Evolutionary conservation across 2,329 filamentous ascomycete species (phyloP).

Genomic region (Xylaria sp.): DNA sequence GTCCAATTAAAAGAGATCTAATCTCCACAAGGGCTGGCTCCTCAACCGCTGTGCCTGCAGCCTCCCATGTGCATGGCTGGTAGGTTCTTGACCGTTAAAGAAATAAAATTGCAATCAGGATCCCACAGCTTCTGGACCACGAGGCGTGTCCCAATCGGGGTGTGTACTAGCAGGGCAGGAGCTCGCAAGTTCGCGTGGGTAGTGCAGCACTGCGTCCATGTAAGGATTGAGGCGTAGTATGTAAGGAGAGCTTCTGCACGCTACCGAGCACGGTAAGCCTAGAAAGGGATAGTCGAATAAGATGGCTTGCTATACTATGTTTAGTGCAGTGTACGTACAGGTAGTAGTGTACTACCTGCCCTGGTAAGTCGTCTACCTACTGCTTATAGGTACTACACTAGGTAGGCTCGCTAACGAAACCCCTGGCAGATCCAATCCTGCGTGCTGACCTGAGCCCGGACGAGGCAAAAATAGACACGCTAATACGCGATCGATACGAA

Average conservation of each 20-base stretch:
- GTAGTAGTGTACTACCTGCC: too few relatives aligned
- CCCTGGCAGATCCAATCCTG: conserved; percentile 15
- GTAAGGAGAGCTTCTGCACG: background rate
- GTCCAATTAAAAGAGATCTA: conserved; percentile 21
- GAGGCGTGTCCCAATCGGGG: background rate
- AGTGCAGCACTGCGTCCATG: too few relatives aligned
- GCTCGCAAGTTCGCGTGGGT: conserved; percentile 20
- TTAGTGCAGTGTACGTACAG: too few relatives aligned
- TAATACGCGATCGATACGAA: conserved; percentile 31
- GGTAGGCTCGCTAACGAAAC: too few relatives aligned
- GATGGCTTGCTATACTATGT: too few relatives aligned
- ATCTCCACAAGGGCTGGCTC: conserved; percentile 15
- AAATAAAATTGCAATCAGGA: conserved; percentile 29
- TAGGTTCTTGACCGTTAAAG: background rate
- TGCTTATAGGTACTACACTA: too few relatives aligned
- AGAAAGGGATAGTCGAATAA: background rate
- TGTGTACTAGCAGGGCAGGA: background rate
- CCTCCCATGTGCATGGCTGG: conserved; percentile 17
- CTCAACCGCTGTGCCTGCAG: conserved; percentile 27
- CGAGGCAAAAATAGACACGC: conserved; percentile 13
- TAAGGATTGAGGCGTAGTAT: conserved; percentile 17
- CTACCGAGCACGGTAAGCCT: conserved; percentile 7
- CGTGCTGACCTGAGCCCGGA: background rate
- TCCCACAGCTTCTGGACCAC: conserved; percentile 12
- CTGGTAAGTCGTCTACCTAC: too few relatives aligned